Base-by-base conservation (phyloP, 2,329 filamentous ascomycete species). In the Piedraia hortae region DNA sequence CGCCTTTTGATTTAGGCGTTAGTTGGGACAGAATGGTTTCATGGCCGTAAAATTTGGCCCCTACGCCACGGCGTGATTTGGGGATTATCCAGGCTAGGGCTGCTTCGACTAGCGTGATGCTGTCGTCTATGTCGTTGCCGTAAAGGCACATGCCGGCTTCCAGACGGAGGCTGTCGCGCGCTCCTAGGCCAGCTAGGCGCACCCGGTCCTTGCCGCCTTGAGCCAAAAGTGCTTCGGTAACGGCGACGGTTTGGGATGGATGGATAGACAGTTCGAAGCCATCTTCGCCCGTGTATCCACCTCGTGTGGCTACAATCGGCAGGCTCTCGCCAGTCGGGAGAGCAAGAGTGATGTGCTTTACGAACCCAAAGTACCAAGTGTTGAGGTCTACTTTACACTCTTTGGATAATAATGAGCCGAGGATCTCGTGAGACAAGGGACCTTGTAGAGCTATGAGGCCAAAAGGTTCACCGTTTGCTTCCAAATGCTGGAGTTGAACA, bases 131-230 rank as follows among this genome's bases (percentile, higher is more conserved):
- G 45, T 97, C 85, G 49, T 93, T 77, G n/a, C 85, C 85, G 50
- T 97, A 97, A n/a, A 97, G 59, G 47, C 85, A 97, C 82, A 97
- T 89, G 28, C 85, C 85, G 1, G 85, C 85, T 51, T 97, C 85
- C 14, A 97, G 64, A 20, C 85, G 68, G 27, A 97, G 62, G 29
- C 72, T 88, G 46, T 97, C 85, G 31, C 85, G 64, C 2, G 85
- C 77, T 6, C 80, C 85, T 0, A 97, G 60, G 3, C 85, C 85
- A 2, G 82, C 78, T 20, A 90, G 60, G 38, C 71, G 69, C 9
- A 90, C 53, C 6, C 66, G 62, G 12, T 67, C 67, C 18, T 36
- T 39, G 19, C 52, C 47, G 1, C 54, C 53, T 14, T 59, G 51
- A 18, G 56, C 44, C 20, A 90, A 59, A 12, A 90, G 56, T 12